phyloP scores from a whole-genome alignment of 495 filamentous ascomycete species.

The Hyphodiscus hymeniophilus region DNA sequence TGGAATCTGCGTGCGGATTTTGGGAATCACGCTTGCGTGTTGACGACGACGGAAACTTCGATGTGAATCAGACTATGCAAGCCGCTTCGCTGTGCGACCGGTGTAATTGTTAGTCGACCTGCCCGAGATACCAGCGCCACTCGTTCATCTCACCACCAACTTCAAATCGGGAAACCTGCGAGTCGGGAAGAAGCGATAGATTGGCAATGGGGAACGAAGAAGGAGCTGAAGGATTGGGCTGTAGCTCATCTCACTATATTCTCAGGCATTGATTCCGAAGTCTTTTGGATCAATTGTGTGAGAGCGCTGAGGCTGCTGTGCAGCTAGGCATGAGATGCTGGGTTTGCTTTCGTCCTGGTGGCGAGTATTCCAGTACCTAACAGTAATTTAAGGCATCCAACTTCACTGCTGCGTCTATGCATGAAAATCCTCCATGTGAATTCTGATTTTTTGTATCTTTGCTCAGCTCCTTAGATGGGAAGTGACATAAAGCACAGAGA shows the following conservation, averaged over 20 bases:
- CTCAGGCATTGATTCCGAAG: constrained; percentile 8
- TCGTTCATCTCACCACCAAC: constrained; percentile 7
- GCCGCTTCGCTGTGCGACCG: constrained; percentile 15
- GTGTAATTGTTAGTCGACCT: constrained; percentile 18
- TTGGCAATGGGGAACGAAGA: not conserved
- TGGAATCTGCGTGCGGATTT: constrained; percentile 18
- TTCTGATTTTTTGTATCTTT: not conserved
- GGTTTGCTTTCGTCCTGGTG: constrained; percentile 10
- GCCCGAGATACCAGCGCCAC: constrained; percentile 4
- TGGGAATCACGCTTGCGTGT: constrained; percentile 20
- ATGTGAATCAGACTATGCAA: constrained; percentile 11
- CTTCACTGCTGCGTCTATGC: not conserved
- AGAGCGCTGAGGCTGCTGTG: constrained; percentile 14
- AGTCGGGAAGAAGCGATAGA: constrained; percentile 14
- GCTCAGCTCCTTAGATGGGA: constrained; percentile 5
- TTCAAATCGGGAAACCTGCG: constrained; percentile 14
- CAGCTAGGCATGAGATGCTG: constrained; percentile 22
- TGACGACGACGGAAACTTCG: constrained; percentile 17
- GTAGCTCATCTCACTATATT: constrained; percentile 26
- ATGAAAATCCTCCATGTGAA: not conserved
- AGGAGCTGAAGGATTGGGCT: constrained; percentile 12
- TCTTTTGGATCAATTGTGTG: constrained; percentile 9
- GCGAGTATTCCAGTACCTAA: constrained; percentile 19
- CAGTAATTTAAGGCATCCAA: constrained; percentile 18
- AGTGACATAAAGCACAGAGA: not conserved